These are phyloP conservation scores for Naganishia sp. DNA, from an alignment of 1,284 basidiomycete genomes.

Conservation along the genomic window DNA sequence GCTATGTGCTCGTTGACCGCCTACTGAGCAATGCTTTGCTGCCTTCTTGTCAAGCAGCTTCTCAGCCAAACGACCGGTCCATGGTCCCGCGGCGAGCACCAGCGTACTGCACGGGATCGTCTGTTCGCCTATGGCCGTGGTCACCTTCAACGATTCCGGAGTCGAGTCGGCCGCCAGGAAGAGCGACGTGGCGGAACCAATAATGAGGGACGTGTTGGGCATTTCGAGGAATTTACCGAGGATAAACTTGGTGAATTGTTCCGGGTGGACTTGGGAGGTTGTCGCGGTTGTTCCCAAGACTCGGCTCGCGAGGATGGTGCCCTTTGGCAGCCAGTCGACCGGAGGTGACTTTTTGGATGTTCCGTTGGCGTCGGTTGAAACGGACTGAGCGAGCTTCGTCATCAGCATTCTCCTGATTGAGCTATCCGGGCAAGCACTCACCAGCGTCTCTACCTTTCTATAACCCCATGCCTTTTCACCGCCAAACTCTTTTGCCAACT, in stretches of 20 bases:
- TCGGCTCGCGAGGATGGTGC: conserved; percentile 43
- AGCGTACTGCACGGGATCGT: conserved; percentile 53
- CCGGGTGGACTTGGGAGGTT: conserved; percentile 66
- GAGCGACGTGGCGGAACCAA: conserved; percentile 38
- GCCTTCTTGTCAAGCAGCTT: conserved; percentile 46
- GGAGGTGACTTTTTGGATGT: conserved; percentile 42
- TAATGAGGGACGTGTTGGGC: conserved; percentile 42
- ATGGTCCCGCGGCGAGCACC: conserved; percentile 79
- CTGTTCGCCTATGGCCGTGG: conserved; percentile 34
- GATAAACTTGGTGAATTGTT: conserved; percentile 75
- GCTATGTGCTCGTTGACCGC: conserved; percentile 56
- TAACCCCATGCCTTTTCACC: conserved; percentile 82
- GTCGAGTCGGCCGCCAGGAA: not conserved
- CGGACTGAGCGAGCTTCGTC: conserved; percentile 37
- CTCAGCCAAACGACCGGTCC: conserved; percentile 67
- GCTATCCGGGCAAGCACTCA: conserved; percentile 34
- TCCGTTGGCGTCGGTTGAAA: conserved; percentile 48
- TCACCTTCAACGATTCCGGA: conserved; percentile 5
- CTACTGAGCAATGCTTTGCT: conserved; percentile 43
- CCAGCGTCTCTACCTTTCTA: conserved; percentile 62
- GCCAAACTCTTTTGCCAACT: conserved; percentile 70
- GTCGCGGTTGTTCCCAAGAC: conserved; percentile 45
- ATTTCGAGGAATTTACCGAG: conserved; percentile 56
- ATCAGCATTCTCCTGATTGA: not conserved
- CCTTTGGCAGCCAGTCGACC: conserved; percentile 47